phyloP scores from a whole-genome alignment of 352 stramenopile species.

The Phytopythium litorale region DNA sequence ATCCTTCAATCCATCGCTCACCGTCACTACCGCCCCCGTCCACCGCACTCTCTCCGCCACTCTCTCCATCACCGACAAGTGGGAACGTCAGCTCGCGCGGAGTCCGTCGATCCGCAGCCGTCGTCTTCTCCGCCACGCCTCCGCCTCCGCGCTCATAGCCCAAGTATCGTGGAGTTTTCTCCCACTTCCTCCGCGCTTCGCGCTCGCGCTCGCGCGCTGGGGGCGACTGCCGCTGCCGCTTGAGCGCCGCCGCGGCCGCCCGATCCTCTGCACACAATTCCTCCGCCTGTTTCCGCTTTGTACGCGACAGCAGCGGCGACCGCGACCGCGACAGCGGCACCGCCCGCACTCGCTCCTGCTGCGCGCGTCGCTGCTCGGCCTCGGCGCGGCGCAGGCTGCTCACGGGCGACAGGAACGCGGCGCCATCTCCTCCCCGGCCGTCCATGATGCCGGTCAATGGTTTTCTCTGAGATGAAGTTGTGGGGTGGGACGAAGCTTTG shows the following conservation, averaged over 20 bases:
- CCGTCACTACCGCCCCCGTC: not conserved
- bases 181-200: not conserved
- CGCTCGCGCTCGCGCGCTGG: not conserved
- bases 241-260: not conserved
- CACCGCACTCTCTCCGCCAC: not conserved
- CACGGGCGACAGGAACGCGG: conserved; percentile 9
- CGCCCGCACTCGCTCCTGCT: conserved; percentile 2
- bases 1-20: not conserved
- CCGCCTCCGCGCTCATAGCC: not conserved
- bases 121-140: not conserved
- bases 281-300: conserved; percentile 3
- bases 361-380: not conserved
- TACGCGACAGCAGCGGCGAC: not conserved
- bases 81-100: conserved; percentile 1
- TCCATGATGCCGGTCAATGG: not conserved
- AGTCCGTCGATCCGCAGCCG: not conserved
- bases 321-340: not conserved
- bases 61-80: not conserved
- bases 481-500: too few species aligned
- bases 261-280: not conserved
- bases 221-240: not conserved
- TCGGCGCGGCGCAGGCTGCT: conserved; percentile 5
- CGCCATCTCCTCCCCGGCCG: not conserved
- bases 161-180: not conserved
- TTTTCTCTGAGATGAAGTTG: not conserved